Conservation (phyloP, 345 rosid species). For the Ricinus communis region DNA sequence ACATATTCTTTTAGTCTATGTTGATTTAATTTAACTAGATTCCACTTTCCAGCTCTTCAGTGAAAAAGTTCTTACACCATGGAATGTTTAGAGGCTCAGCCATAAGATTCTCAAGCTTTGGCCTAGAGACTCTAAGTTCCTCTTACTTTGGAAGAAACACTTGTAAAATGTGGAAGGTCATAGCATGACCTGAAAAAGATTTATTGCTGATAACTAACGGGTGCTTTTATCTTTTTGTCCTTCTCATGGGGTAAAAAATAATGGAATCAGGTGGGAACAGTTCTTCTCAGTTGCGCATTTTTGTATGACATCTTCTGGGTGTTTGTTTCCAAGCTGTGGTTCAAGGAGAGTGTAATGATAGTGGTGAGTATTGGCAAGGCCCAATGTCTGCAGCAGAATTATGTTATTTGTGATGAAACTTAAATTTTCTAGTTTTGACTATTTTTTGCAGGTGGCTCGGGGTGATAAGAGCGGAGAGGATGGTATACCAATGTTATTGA, state of each 20-base stretch:
- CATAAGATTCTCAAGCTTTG: background rate
- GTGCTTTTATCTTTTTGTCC: background rate
- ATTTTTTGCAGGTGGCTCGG: constrained; percentile 76
- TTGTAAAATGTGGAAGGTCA: too few relatives aligned
- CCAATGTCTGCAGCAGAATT: background rate
- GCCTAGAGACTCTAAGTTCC: background rate
- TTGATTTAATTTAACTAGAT: background rate
- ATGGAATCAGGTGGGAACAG: constrained; percentile 81
- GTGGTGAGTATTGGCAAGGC: constrained; percentile 59
- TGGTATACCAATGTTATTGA: constrained; percentile 93
- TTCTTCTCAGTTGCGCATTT: constrained; percentile 92
- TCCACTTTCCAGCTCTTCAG: background rate
- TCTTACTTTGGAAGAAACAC: background rate
- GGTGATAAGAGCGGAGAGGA: constrained; percentile 95
- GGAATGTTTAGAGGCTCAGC: background rate
- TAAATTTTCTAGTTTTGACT: background rate
- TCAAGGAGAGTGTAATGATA: constrained; percentile 98
- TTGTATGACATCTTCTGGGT: constrained; percentile 99
- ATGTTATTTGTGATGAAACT: background rate
- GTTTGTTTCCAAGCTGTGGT: constrained; percentile 90
- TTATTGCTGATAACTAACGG: background rate
- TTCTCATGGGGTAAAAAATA: constrained; percentile 3
- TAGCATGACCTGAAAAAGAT: background rate
- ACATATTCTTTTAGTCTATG: background rate
- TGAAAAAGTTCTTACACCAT: background rate